These are phyloP conservation scores for Magnaporthiopsis incrustans DNA, from an alignment of 2,329 filamentous ascomycete species.

Conservation along the genomic window DNA sequence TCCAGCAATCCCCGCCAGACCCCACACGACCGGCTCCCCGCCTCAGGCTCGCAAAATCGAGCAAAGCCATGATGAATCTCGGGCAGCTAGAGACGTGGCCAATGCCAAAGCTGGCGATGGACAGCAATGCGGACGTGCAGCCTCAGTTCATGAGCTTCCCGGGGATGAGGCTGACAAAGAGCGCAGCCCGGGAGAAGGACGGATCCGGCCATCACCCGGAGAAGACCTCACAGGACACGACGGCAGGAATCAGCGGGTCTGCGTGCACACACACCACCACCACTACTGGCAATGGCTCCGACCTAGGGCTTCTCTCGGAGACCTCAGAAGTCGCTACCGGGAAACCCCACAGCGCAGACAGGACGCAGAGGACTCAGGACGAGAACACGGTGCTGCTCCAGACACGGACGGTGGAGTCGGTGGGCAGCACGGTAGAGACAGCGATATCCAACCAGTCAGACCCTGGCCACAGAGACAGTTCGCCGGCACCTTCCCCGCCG, in stretches of 20 bases:
- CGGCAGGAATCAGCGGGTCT: conserved; percentile 20
- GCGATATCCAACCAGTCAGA: conserved; percentile 7
- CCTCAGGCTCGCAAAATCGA: neutral
- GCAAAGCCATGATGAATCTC: conserved; percentile 1
- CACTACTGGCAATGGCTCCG: conserved; percentile 42
- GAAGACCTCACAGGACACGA: neutral
- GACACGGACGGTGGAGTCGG: neutral
- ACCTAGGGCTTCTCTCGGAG: conserved; percentile 4
- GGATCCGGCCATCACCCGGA: neutral
- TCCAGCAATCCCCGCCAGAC: conserved; percentile 14
- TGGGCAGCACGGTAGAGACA: neutral
- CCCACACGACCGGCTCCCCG: neutral
- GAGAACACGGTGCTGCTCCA: neutral
- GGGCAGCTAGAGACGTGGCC: neutral
- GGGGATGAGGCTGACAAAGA: conserved; percentile 4
- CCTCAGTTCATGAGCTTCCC: neutral
- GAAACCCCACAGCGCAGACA: neutral
- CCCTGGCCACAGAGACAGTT: conserved; percentile 10
- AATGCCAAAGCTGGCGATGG: neutral
- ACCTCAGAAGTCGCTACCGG: neutral
- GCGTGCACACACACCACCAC: conserved; percentile 53
- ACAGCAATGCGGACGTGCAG: neutral
- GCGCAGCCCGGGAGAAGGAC: neutral
- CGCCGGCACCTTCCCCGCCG: conserved; percentile 17
- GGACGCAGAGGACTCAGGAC: neutral